Evolutionary conservation across 805 yeast genomes (phyloP).

Genomic region (Candida montana): DNA sequence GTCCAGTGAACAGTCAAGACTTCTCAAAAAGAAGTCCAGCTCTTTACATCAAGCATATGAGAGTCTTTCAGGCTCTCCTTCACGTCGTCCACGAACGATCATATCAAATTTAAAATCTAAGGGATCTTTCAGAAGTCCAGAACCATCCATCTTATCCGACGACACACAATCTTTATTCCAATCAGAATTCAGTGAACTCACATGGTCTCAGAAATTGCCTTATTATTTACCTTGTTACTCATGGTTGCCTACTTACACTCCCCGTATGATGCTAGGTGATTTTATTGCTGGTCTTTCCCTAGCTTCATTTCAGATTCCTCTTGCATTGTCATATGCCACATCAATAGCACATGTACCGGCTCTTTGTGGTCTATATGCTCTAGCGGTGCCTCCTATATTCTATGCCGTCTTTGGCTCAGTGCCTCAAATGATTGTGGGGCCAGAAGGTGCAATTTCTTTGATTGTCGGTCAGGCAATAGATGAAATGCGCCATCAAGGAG

Average conservation of each 20-base stretch:
- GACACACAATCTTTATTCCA: conserved; percentile 5
- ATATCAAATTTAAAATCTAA: conserved; percentile 13
- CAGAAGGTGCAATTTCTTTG: conserved; percentile 83
- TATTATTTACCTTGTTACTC: conserved; percentile 64
- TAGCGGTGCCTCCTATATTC: conserved; percentile 72
- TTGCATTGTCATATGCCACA: conserved; percentile 67
- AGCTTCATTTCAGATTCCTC: conserved; percentile 88
- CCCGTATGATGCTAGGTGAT: conserved; percentile 46
- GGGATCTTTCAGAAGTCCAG: conserved; percentile 2
- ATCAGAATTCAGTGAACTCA: conserved; percentile 4
- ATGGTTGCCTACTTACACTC: conserved; percentile 56
- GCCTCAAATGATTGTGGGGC: conserved; percentile 87
- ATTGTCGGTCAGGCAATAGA: conserved; percentile 77
- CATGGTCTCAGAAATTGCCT: conserved; percentile 33
- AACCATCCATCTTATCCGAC: conserved; percentile 12
- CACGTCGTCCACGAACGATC: conserved; percentile 19
- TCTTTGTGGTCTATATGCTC: conserved; percentile 67
- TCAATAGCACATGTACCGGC: conserved; percentile 84
- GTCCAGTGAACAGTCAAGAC: conserved; percentile 9
- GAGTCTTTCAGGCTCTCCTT: conserved; percentile 10
- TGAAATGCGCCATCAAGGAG: conserved; percentile 37
- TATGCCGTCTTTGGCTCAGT: conserved; percentile 79
- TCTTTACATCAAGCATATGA: conserved; percentile 8
- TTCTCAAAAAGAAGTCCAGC: conserved; percentile 10
- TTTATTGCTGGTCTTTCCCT: conserved; percentile 78